Evolutionary conservation across 805 yeast species (phyloP).

Genomic region (Starmerella bacillaris): DNA sequence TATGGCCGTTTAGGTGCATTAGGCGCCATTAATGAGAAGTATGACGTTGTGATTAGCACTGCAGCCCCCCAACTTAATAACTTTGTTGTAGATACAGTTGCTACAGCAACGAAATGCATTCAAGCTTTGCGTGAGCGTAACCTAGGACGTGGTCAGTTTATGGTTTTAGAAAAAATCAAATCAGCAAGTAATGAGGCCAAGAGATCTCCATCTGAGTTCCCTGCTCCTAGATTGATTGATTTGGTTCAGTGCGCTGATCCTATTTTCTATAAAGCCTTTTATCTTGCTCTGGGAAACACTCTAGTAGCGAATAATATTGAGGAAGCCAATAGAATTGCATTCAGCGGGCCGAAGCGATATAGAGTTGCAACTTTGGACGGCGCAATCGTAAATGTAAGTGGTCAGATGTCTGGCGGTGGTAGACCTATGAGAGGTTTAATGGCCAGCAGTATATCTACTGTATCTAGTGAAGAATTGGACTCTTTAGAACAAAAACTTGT

Average conservation of each 20-base stretch:
- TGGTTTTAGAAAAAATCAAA: conserved; percentile 50
- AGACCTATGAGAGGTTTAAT: conserved; percentile 52
- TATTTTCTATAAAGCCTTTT: conserved; percentile 71
- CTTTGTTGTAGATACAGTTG: conserved; percentile 71
- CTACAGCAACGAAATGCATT: conserved; percentile 58
- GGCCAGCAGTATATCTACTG: conserved; percentile 20
- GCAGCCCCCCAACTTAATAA: conserved; percentile 85
- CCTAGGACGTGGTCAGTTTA: conserved; percentile 78
- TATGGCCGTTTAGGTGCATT: conserved; percentile 82
- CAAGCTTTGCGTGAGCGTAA: conserved; percentile 65
- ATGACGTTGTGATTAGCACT: conserved; percentile 86
- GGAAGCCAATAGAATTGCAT: conserved; percentile 78
- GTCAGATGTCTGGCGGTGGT: conserved; percentile 97
- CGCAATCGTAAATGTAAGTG: conserved; percentile 74
- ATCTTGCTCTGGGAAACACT: conserved; percentile 71
- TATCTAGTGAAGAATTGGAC: conserved; percentile 12
- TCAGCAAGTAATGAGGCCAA: conserved; percentile 34
- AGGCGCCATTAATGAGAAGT: conserved; percentile 75
- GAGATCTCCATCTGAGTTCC: conserved; percentile 3
- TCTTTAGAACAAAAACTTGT: conserved; percentile 9
- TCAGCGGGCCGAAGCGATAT: conserved; percentile 49
- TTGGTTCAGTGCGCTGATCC: conserved; percentile 49
- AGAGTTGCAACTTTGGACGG: conserved; percentile 90
- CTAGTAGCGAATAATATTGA: conserved; percentile 61
- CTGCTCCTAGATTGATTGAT: conserved; percentile 64